Evolutionary conservation across 805 yeast genomes (phyloP).

Genomic region (Naumovozyma castellii): DNA sequence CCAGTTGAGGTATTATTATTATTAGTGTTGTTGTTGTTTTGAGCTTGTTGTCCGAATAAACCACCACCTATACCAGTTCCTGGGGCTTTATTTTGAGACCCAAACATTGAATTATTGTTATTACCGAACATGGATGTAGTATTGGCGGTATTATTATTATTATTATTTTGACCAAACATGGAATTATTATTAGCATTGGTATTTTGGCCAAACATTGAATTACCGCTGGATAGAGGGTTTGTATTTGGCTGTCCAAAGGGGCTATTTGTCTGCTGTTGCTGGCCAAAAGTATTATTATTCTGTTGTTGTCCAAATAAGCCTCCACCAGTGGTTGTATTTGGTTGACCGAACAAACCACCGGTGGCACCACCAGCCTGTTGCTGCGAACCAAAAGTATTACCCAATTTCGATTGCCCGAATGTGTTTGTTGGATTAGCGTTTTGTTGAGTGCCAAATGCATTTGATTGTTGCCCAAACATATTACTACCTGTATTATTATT

Average conservation of each 20-base stretch:
- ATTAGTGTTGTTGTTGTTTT: constrained; percentile 17
- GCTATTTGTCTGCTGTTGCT: not conserved
- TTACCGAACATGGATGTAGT: constrained; percentile 24
- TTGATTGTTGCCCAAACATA: constrained; percentile 4
- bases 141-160: constrained; percentile 11
- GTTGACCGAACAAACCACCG: constrained; percentile 20
- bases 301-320: constrained; percentile 28
- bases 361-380: constrained; percentile 5
- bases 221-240: constrained; percentile 4
- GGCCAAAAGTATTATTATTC: constrained; percentile 2
- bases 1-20: constrained; percentile 15
- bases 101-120: constrained; percentile 9
- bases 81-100: constrained; percentile 17
- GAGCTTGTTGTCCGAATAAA: constrained; percentile 29
- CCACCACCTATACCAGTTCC: constrained; percentile 20
- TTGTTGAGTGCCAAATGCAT: constrained; percentile 21
- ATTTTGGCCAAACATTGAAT: constrained; percentile 33
- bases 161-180: constrained; percentile 26
- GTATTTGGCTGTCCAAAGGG: constrained; percentile 5
- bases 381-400: constrained; percentile 10
- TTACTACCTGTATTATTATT: constrained; percentile 1
- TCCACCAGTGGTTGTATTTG: constrained; percentile 20
- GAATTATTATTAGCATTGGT: constrained; percentile 10
- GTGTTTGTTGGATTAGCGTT: constrained; percentile 7
- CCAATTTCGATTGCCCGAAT: constrained; percentile 25